Conservation (phyloP, 805 yeast species). For the Wickerhamiella nectarea region DNA sequence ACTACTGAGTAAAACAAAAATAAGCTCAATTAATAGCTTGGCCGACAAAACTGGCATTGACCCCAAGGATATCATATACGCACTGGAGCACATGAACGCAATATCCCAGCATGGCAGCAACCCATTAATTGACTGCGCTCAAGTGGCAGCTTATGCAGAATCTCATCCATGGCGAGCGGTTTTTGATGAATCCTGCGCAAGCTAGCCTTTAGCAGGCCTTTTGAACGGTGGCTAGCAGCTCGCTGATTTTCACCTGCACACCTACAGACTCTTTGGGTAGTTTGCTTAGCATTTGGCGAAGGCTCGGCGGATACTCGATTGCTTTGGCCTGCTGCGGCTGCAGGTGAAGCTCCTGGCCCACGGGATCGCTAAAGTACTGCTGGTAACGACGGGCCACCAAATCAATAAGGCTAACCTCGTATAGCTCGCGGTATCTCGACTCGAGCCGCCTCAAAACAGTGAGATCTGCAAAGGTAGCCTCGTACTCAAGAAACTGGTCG, state of each 20-base stretch:
- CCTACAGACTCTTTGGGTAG: neutral
- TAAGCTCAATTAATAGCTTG: constrained; percentile 20
- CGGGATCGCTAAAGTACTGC: constrained; percentile 10
- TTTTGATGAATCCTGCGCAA: constrained; percentile 4
- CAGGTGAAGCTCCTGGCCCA: constrained; percentile 10
- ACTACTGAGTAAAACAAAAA: constrained; percentile 10
- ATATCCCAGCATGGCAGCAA: neutral
- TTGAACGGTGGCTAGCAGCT: constrained; percentile 1
- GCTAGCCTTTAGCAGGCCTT: neutral
- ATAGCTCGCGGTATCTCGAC: constrained; percentile 47
- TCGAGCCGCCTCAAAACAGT: constrained; percentile 55
- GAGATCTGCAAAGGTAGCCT: constrained; percentile 55
- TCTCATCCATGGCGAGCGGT: neutral
- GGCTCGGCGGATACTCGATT: neutral
- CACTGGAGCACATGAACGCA: constrained; percentile 24
- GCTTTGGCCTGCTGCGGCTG: neutral
- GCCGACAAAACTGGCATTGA: constrained; percentile 25
- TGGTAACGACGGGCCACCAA: constrained; percentile 22
- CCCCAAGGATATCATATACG: constrained; percentile 24
- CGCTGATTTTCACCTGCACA: neutral
- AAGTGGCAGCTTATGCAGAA: neutral
- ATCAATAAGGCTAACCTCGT: constrained; percentile 37
- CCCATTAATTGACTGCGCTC: neutral
- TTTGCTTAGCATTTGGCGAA: neutral
- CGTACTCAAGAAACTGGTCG: constrained; percentile 50